Evolutionary conservation across 129 eudicot species (phyloP).

Genomic region (Flaveria brownii): DNA sequence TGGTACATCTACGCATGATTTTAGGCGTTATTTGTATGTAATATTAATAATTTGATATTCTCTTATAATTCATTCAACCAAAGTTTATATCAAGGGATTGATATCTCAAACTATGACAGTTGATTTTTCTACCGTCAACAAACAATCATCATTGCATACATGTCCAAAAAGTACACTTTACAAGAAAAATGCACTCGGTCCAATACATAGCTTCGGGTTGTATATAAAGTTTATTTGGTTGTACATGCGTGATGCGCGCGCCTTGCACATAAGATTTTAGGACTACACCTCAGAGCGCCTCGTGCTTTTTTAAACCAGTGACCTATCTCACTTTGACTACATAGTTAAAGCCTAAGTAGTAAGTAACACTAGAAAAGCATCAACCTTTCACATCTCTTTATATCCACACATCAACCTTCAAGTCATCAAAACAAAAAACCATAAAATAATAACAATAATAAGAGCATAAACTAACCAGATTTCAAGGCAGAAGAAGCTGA

Average conservation of each 20-base stretch:
- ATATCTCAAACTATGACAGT: too few relatives aligned
- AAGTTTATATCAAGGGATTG: too few relatives aligned
- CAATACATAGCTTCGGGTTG: too few relatives aligned
- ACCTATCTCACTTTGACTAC: neutral
- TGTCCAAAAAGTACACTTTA: too few relatives aligned
- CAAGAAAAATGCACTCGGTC: too few relatives aligned
- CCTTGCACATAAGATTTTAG: neutral
- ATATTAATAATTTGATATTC: too few relatives aligned
- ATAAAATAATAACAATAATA: neutral
- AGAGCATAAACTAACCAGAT: conserved; percentile 53
- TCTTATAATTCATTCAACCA: too few relatives aligned
- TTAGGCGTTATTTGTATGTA: neutral
- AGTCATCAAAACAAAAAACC: neutral
- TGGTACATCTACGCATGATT: neutral
- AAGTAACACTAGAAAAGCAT: neutral
- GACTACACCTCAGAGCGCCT: neutral
- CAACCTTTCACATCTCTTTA: neutral
- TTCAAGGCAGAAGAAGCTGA: conserved; percentile 61
- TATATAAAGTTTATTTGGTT: too few relatives aligned
- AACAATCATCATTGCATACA: too few relatives aligned
- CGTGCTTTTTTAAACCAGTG: neutral
- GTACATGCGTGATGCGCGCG: neutral
- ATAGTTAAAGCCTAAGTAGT: neutral
- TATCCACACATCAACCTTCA: neutral
- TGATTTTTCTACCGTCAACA: too few relatives aligned